Evolutionary conservation across 2,329 filamentous ascomycete genomes (phyloP), one percentile per base, ranked within the genome.

Genomic region (Botrytis squamosa): DNA sequence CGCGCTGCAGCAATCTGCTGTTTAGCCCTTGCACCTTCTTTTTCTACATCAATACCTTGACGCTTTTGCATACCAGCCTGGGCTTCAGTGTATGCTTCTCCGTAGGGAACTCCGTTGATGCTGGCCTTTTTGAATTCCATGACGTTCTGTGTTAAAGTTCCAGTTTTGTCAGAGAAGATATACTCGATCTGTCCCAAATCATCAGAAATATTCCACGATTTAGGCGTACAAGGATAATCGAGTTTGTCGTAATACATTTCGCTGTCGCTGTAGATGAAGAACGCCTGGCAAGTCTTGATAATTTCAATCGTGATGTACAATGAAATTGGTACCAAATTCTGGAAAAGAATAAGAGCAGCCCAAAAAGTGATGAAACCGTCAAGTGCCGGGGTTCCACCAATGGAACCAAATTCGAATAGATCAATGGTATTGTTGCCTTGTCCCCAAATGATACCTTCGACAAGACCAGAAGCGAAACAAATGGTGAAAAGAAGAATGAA

Each of bases 81-180:
- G 0, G 96, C 96, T 83, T 99, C 96, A 0, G 97, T 99, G 80
- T 98, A 99, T 0, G 96, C 96, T 84, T 99, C 96, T 75, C 97
- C 96, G 78, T 99, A 99, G 0, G 95, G 91, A 75, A 96, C 89
- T n/a, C 95, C 95, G 80, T 98, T 98, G 83, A 99, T 91, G 0
- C 95, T 97, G 72, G 92, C 94, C 83, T 99, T 99, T 83, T 98
- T 99, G 88, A 98, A 99, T 82, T 99, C 97, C 96, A 97, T 97
- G 71, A 97, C 92, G 81, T 97, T 97, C 80, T 97, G 93, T 0
- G 93, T 97, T 76, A 97, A 84, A 3, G 93, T 97, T 74, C 93
- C 93, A 0, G 93, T 97, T 84, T 97, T 97, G 86, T 97, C 93
- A 0, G 93, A 98, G 83, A 99, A 99, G 77, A 99, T 97, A 85